Evolutionary conservation across 2,329 filamentous ascomycete genomes (phyloP), one percentile per base, ranked within the genome.

Genomic region (Aspergillus fumigatus): DNA sequence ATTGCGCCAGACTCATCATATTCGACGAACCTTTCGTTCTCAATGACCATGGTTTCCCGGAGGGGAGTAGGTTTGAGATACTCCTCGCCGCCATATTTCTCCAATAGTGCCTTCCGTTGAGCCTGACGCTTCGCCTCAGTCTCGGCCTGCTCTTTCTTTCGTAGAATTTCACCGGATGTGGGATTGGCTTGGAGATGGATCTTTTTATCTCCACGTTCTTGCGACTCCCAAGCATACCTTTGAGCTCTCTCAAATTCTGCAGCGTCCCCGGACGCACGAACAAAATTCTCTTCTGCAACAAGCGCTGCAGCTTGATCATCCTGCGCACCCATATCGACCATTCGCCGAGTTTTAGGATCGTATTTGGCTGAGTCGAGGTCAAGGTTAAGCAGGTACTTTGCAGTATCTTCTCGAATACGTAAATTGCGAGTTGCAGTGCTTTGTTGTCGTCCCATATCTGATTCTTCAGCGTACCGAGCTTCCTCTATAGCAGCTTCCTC

Each of bases 281-380:
- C 84, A 73, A 96, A 97, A 48, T 93, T 93, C 66, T 97, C 92
- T 67, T 97, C 94, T 3, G 92, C 92, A 55, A 94, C 93, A 5
- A 96, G 75, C 29, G 88, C 85, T 7, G 92, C 89, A 2, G 90
- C 89, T 64, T 87, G 88, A 76, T 95, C 91, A 23, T 84, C 84
- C 32, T 87, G 89, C 6, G 89, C 91, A 50, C 92, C 91, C 60
- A 85, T 86, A 69, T 96, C 90, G 23, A 96, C 88, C 81, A 99
- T 90, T 8, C 89, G 88, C 66, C 94, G 84, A 11, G 92, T 97
- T 72, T 99, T 99, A 0, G 94, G 94, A 69, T 99, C 93, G 75
- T 99, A 99, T 73, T 96, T 95, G 1, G 95, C 94, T 1, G 92
- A 97, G 68, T 99, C 94, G 2, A 96, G 82, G 70, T 99, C 94